Conservation (phyloP, 768 basidiomycete species). For the Gyrodon lividus region DNA sequence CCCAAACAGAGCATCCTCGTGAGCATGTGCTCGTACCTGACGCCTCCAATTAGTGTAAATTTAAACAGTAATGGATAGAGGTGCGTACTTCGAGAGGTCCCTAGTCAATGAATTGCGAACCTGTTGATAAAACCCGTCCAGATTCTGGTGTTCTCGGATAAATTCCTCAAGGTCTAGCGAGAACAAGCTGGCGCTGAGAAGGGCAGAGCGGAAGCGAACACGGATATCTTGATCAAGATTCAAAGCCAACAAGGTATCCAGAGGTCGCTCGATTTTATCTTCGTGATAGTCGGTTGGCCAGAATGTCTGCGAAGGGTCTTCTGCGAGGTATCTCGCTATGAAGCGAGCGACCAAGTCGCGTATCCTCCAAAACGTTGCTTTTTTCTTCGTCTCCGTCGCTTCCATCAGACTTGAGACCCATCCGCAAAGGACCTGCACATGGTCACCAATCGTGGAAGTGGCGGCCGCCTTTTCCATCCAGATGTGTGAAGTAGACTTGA, state of each 20-base stretch:
- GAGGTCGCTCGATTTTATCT: constrained; percentile 36
- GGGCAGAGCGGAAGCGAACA: constrained; percentile 76
- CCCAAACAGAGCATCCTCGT: constrained; percentile 70
- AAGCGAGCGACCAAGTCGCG: constrained; percentile 66
- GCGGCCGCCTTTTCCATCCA: constrained; percentile 46
- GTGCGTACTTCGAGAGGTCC: constrained; percentile 50
- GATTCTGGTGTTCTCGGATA: constrained; percentile 25
- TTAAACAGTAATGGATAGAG: not conserved
- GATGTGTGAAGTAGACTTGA: constrained; percentile 60
- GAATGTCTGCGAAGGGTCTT: constrained; percentile 51
- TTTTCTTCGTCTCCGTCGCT: constrained; percentile 33
- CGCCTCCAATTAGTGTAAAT: constrained; percentile 10
- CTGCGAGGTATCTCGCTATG: constrained; percentile 58
- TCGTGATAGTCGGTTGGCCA: constrained; percentile 42
- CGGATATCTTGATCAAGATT: constrained; percentile 75
- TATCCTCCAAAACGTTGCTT: constrained; percentile 61
- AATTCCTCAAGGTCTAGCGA: constrained; percentile 36
- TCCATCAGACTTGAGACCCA: constrained; percentile 52
- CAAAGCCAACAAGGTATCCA: constrained; percentile 49
- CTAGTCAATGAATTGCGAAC: constrained; percentile 46
- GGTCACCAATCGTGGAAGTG: constrained; percentile 38
- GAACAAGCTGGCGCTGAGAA: constrained; percentile 58
- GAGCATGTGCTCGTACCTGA: constrained; percentile 72
- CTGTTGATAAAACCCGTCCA: constrained; percentile 41
- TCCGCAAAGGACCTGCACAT: constrained; percentile 47